A percentile compares a stretch with the other conserved stretches of the same genome.
These are phyloP conservation scores for Teratosphaeria epicoccoides DNA, from an alignment of 2,329 filamentous ascomycete species.

Conservation along the genomic window DNA sequence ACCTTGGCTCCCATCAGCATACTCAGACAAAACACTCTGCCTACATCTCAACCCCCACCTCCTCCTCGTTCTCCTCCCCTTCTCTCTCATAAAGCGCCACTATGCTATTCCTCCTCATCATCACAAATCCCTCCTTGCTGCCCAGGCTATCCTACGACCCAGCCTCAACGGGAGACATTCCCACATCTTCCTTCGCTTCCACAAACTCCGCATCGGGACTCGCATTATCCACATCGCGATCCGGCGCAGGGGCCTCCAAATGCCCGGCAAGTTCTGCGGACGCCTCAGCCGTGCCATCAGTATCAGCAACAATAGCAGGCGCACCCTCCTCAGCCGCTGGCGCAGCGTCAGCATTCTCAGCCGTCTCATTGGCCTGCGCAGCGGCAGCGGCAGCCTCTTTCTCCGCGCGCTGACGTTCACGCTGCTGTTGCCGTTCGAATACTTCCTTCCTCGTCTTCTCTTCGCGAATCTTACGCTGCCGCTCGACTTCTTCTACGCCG, in stretches of 20 bases:
- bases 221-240: slow-evolving; percentile 9
- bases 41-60: neutral
- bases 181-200: slow-evolving; percentile 21
- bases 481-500: slow-evolving; percentile 86
- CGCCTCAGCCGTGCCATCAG: slow-evolving; percentile 10
- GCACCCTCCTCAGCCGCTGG: slow-evolving; percentile 3
- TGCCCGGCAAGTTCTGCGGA: neutral
- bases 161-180: slow-evolving; percentile 1
- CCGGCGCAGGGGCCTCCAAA: slow-evolving; percentile 7
- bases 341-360: slow-evolving; percentile 9
- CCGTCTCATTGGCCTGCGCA: neutral
- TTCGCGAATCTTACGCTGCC: slow-evolving; percentile 72
- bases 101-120: neutral
- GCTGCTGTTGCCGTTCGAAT: slow-evolving; percentile 43
- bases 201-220: slow-evolving; percentile 21
- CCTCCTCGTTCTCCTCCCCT: neutral
- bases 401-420: slow-evolving; percentile 34
- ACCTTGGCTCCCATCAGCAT: too few species aligned
- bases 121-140: neutral
- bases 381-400: slow-evolving; percentile 29
- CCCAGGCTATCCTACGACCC: slow-evolving; percentile 4
- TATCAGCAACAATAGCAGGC: slow-evolving; percentile 14
- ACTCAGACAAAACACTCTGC: neutral
- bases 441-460: slow-evolving; percentile 74
- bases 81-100: neutral